Evolutionary conservation across 116 monocot genomes (phyloP).

Genomic region (Trichopus zeylanicus): DNA sequence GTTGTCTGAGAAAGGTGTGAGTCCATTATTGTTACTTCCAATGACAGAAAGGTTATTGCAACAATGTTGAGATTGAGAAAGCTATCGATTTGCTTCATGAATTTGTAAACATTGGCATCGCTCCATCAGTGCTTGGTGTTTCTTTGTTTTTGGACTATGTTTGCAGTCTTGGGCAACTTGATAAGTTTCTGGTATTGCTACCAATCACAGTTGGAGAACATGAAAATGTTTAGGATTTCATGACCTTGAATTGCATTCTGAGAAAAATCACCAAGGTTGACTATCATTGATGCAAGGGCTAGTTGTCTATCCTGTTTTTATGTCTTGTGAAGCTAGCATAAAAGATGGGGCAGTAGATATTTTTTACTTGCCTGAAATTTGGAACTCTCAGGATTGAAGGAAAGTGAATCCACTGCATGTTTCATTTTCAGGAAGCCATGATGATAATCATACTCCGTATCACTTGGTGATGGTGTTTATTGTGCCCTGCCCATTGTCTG

Average conservation of each 20-base stretch:
- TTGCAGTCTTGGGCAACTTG: slow-evolving; percentile 14
- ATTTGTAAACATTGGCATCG: slow-evolving; percentile 9
- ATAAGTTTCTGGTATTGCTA: slow-evolving; percentile 16
- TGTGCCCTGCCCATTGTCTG: too few relatives aligned
- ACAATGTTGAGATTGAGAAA: slow-evolving; percentile 12
- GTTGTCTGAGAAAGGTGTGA: slow-evolving; percentile 4
- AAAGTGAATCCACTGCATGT: too few relatives aligned
- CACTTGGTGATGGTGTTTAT: too few relatives aligned
- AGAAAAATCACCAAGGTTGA: neutral
- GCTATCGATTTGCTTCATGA: slow-evolving; percentile 9
- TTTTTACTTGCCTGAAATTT: too few relatives aligned
- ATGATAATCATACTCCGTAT: too few relatives aligned
- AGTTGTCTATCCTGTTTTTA: too few relatives aligned
- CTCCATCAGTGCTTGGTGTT: slow-evolving; percentile 14
- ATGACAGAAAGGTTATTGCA: slow-evolving; percentile 11
- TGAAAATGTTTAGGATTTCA: neutral
- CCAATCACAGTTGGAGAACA: slow-evolving; percentile 7
- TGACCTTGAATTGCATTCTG: neutral
- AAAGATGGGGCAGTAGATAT: too few relatives aligned
- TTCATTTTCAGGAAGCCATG: too few relatives aligned
- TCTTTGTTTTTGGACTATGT: slow-evolving; percentile 16
- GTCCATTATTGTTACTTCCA: neutral
- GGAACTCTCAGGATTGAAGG: too few relatives aligned
- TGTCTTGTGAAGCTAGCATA: too few relatives aligned
- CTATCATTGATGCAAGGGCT: too few relatives aligned